Evolutionary conservation across 176 grass and related monocot genomes (phyloP), one percentile per base, ranked within the genome.

Genomic region (Zea luxurians): DNA sequence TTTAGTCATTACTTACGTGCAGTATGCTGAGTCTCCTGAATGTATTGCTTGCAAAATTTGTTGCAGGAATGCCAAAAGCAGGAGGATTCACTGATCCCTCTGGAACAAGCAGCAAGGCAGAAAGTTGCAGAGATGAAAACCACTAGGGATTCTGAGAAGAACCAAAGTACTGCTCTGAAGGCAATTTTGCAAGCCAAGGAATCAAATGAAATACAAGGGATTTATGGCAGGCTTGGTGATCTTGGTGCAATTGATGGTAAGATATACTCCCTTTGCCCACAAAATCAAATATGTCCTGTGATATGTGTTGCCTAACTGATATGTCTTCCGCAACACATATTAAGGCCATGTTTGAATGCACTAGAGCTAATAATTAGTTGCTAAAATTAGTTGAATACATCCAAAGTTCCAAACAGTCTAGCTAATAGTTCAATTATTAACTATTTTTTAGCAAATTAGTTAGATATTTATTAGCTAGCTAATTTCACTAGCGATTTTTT

Each of bases 181-280:
- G 92, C 89, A 87, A 88, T 98, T 81, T 64, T 98, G 70, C 91
- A 94, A 87, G 92, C 92, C 7, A 98, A 94, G 64, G 96, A 98
- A 69, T 90, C 92, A 78, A 98, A 90, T 63, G 85, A 98, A 78
- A 98, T 98, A 73, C 80, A 90, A 72, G 96, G 96, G 73, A 98
- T 94, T 83, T 88, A 89, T 92, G 96, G 96, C 8, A 82, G 96
- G 62, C 83, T 98, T 68, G 92, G 96, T 85, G 89, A 98, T 77
- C 87, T 98, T 72, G 96, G 92, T 50, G 91, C 96, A 87, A 98
- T 98, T 37, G 83, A 92, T 73, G 89, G 96, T 98, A 90, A 80
- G 64, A 75, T 85, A 13, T 87, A 48, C 41, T 81, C 44, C 10
- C 15, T 69, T 20, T 73, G 40, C 2, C 17, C 35, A 75, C 43